Percentiles rank a stretch among this genome's conserved stretches.
These are phyloP conservation scores for Leishmania martiniquensis DNA, from an alignment of 208 protist species.

Conservation along the genomic window DNA sequence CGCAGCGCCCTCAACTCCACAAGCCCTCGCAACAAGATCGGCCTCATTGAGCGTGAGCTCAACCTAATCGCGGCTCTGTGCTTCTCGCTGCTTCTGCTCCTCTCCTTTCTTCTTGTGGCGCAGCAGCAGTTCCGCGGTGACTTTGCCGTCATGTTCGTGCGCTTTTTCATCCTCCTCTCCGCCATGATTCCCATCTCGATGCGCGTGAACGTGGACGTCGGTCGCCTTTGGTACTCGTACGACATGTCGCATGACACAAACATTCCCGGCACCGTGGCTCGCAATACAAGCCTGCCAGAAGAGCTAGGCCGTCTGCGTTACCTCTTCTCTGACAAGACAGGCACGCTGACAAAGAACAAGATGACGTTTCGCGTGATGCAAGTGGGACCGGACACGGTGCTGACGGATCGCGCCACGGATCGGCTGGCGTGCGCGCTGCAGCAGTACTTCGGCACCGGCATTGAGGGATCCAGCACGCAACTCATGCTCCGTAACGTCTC, in stretches of 20 bases:
- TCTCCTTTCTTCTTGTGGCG: slow-evolving; percentile 70
- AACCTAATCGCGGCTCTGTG: slow-evolving; percentile 95
- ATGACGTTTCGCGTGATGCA: slow-evolving; percentile 88
- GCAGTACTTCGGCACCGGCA: slow-evolving; percentile 33
- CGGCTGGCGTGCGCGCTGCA: slow-evolving; percentile 40
- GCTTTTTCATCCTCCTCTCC: slow-evolving; percentile 98
- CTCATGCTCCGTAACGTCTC: not conserved
- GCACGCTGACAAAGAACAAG: slow-evolving; percentile 98
- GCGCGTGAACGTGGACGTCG: slow-evolving; percentile 98
- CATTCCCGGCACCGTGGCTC: slow-evolving; percentile 91
- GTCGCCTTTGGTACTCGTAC: slow-evolving; percentile 96
- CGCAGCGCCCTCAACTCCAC: slow-evolving; percentile 96
- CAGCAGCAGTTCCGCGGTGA: slow-evolving; percentile 79
- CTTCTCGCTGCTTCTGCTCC: slow-evolving; percentile 66
- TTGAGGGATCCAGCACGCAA: not conserved
- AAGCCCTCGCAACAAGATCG: slow-evolving; percentile 85
- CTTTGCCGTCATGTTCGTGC: slow-evolving; percentile 90
- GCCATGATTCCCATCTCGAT: slow-evolving; percentile 98
- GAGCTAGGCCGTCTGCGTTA: slow-evolving; percentile 98
- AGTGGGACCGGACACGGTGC: slow-evolving; percentile 42
- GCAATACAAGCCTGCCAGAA: slow-evolving; percentile 97
- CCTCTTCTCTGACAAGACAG: slow-evolving; percentile 99
- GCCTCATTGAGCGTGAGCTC: slow-evolving; percentile 96
- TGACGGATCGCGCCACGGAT: slow-evolving; percentile 59
- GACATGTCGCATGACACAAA: slow-evolving; percentile 91